Evolutionary conservation across 208 protist genomes (phyloP), one percentile per base, ranked within the genome.

Genomic region (Trypanosoma theileri): DNA sequence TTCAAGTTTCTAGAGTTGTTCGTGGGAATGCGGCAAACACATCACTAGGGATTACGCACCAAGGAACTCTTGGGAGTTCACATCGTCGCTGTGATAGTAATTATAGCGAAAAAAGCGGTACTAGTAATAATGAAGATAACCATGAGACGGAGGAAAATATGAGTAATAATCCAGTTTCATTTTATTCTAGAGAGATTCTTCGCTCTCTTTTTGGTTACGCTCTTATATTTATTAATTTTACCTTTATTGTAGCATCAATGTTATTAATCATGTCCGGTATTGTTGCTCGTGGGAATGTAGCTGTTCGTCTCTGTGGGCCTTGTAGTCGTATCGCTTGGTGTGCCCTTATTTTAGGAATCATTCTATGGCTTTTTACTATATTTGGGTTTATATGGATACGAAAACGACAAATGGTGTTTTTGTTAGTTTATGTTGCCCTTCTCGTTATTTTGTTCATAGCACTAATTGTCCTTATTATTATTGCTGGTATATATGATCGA

Each of bases 181-280:
- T 45, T 31, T n/a, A 51, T 22, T 65, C 58, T 40, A 46, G 14
- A 63, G n/a, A 59, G 19, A n/a, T 17, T 6, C 17, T 63, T 40
- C 46, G 54, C 7, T 41, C 64, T 46, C 21, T 77, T n/a, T 77
- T 77, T 63, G 66, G 72, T 14, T 77, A 71, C 40, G 48, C 66
- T 40, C 59, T 77, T 19, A 70, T 77, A 42, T 77, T 77, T 45
- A 77, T 77, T 40, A 77, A 77, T 40, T 77, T 77, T 54, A 77
- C 72, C 1, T 77, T 77, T 72, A 57, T 77, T 50, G 66, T 77
- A n/a, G 72, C 72, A 19, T 63, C 72, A 11, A 73, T 77, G 65
- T 22, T 77, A 14, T 44, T 77, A 11, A 73, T 77, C 40, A 77
- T 77, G 72, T 65, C 72, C 45, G 72, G 66, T 46, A 63, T 77